A percentile compares a stretch with the other conserved stretches of the same genome.
phyloP scores from a whole-genome alignment of 2,329 filamentous ascomycete genomes.

The Thelonectria rubi region DNA sequence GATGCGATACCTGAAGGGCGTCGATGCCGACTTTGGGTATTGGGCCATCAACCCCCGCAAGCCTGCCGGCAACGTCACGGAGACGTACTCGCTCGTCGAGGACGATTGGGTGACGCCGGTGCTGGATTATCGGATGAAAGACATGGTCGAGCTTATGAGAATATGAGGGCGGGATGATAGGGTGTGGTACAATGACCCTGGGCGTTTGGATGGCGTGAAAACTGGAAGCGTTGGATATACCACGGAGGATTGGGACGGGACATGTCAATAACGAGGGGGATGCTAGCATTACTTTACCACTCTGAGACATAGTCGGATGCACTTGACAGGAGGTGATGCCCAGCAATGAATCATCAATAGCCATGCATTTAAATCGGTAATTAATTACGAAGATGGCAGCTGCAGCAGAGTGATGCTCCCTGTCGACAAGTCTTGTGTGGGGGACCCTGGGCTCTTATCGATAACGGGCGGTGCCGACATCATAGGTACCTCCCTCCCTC shows the following conservation, averaged over 20 bases:
- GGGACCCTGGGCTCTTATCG: not conserved
- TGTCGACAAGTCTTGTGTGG: too few relatives aligned
- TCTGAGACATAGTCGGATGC: too few relatives aligned
- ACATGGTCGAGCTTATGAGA: conserved; percentile 65
- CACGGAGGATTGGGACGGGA: not conserved
- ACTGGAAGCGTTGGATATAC: conserved; percentile 18
- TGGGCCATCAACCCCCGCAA: conserved; percentile 76
- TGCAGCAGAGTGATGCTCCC: too few relatives aligned
- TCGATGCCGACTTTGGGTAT: conserved; percentile 74
- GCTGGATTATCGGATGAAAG: conserved; percentile 69
- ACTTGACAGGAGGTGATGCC: too few relatives aligned
- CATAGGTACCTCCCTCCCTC: not conserved
- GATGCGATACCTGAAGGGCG: conserved; percentile 63
- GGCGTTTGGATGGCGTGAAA: too few relatives aligned
- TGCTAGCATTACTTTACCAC: too few relatives aligned
- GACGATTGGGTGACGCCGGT: conserved; percentile 72
- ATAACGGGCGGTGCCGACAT: too few relatives aligned
- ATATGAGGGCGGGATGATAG: not conserved
- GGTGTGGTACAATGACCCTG: not conserved
- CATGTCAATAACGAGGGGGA: too few relatives aligned
- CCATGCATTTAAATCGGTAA: too few relatives aligned
- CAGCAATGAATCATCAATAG: too few relatives aligned
- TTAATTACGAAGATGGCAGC: too few relatives aligned
- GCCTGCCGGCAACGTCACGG: conserved; percentile 63
- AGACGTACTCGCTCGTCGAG: conserved; percentile 68